Evolutionary conservation across 202 grass and related monocot genomes (phyloP).

Genomic region (Setaria viridis): DNA sequence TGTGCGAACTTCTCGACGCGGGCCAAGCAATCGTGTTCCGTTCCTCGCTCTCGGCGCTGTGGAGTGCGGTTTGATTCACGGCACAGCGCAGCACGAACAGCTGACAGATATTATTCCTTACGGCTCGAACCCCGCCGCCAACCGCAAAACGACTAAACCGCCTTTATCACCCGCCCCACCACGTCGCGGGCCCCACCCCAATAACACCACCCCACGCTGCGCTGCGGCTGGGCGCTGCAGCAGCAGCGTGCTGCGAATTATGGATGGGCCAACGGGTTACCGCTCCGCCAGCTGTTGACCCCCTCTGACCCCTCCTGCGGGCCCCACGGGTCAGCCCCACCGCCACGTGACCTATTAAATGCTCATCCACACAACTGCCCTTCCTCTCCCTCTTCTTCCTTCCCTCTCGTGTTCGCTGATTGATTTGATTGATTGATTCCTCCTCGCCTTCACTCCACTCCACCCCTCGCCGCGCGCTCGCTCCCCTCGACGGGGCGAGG

Average conservation of each 20-base stretch:
- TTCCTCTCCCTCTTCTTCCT: not conserved
- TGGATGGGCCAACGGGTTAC: not conserved
- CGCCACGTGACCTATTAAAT: slow-evolving; percentile 50
- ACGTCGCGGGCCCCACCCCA: not conserved
- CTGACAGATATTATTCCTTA: not conserved
- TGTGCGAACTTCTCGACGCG: no score
- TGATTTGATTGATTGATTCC: slow-evolving; percentile 16
- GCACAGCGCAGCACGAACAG: not conserved
- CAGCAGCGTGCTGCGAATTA: not conserved
- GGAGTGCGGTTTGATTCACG: no score
- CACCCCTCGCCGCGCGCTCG: not conserved
- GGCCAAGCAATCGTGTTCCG: no score
- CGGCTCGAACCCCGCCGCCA: not conserved
- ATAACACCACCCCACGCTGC: not conserved
- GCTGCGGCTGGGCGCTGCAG: not conserved
- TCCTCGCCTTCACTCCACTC: not conserved
- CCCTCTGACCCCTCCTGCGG: not conserved
- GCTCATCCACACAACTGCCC: slow-evolving; percentile 21
- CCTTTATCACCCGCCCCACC: not conserved
- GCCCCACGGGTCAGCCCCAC: slow-evolving; percentile 25
- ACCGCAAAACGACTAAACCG: not conserved
- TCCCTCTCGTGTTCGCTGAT: not conserved
- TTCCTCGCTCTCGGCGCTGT: no score
- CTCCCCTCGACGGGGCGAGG: not conserved
- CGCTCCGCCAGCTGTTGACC: slow-evolving; percentile 32